Conservation (phyloP, 2,329 filamentous ascomycete genomes). For the Pyricularia grisea region DNA sequence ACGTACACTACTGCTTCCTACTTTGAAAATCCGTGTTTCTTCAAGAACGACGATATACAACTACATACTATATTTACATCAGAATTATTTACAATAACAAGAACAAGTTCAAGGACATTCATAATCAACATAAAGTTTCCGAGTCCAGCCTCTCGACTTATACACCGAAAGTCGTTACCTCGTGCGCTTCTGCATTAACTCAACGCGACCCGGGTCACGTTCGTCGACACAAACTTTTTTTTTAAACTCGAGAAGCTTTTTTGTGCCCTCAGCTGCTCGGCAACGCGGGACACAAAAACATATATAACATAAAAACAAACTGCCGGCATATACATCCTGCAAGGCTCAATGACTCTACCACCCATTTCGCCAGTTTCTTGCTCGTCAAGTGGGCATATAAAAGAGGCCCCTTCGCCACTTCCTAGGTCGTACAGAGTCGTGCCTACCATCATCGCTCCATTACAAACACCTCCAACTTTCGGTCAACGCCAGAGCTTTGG, state of each 20-base stretch:
- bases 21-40: neutral
- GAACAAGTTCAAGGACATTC: neutral
- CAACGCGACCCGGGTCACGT: neutral
- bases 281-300: neutral
- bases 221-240: neutral
- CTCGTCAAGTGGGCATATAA: neutral
- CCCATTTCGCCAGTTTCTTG: neutral
- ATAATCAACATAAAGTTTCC: neutral
- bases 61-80: neutral
- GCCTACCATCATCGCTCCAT: neutral
- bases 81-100: neutral
- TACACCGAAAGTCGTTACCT: neutral
- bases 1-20: neutral
- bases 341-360: neutral
- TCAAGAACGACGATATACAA: neutral
- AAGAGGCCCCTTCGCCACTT: neutral
- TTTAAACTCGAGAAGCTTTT: neutral
- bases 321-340: neutral
- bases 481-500: neutral
- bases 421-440: neutral
- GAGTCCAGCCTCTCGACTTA: neutral
- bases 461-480: neutral
- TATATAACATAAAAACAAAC: neutral
- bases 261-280: neutral
- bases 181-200: neutral